Conservation (phyloP, 2,329 filamentous ascomycete species). For the Colletotrichum camelliae region DNA sequence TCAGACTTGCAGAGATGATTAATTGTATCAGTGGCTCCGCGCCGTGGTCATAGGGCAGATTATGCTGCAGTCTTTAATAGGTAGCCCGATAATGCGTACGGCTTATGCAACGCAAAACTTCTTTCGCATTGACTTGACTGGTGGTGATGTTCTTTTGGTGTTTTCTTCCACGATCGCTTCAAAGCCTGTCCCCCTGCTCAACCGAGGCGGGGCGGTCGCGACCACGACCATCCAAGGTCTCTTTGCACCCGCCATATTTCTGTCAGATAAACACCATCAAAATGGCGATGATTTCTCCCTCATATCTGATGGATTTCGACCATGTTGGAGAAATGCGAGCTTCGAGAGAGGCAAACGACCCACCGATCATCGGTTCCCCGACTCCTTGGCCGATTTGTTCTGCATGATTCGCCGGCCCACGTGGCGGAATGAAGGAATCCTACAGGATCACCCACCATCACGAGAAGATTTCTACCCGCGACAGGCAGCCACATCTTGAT, state of each 20-base stretch:
- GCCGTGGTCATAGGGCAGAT: not conserved
- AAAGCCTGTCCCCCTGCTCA: not conserved
- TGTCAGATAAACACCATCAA: not conserved
- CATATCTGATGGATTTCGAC: not conserved
- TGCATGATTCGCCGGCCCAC: not conserved
- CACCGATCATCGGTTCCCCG: not conserved
- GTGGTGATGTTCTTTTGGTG: not conserved
- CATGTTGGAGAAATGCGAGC: not conserved
- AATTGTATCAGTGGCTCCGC: not conserved
- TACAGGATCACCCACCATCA: not conserved
- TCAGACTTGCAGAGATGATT: not conserved
- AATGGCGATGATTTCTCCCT: not conserved
- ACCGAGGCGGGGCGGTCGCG: not conserved
- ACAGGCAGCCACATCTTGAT: not conserved
- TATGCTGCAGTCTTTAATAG: not conserved
- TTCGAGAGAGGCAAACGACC: not conserved
- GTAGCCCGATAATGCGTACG: not conserved
- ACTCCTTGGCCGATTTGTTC: not conserved
- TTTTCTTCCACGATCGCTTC: not conserved
- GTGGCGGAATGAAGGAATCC: not conserved
- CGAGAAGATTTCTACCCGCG: not conserved
- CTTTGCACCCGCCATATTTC: accelerated
- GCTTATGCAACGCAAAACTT: not conserved
- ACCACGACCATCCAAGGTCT: not conserved
- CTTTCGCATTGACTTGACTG: not conserved